Evolutionary conservation across 805 yeast genomes (phyloP).

Genomic region (Nakazawaea ernobii): DNA sequence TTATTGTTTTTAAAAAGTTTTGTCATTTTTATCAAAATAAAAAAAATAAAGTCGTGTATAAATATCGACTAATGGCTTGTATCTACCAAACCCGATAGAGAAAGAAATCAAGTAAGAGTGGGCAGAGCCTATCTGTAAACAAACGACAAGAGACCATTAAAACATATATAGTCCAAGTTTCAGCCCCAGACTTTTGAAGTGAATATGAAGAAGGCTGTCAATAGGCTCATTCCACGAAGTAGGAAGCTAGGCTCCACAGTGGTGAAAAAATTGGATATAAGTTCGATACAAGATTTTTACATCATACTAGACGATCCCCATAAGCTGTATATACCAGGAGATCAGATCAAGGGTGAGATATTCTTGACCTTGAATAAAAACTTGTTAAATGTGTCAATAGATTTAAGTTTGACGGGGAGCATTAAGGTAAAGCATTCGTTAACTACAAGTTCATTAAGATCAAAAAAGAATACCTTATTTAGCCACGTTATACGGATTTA

Average conservation of each 20-base stretch:
- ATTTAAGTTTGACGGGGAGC: conserved; percentile 49
- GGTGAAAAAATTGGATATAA: conserved; percentile 27
- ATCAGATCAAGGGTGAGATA: conserved; percentile 59
- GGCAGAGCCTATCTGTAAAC: too few relatives aligned
- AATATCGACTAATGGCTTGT: too few relatives aligned
- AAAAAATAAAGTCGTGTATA: too few relatives aligned
- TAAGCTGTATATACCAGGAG: conserved; percentile 75
- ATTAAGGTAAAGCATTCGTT: conserved; percentile 46
- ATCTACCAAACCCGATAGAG: too few relatives aligned
- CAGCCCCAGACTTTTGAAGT: background rate
- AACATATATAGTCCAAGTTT: too few relatives aligned
- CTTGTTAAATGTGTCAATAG: conserved; percentile 45
- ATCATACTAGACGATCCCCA: conserved; percentile 72
- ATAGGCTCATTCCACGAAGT: conserved; percentile 6
- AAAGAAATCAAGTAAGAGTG: too few relatives aligned
- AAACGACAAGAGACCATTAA: too few relatives aligned
- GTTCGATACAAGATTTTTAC: conserved; percentile 57
- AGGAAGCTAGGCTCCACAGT: conserved; percentile 6
- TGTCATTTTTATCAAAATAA: too few relatives aligned
- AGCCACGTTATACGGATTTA: conserved; percentile 54
- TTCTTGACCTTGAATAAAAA: conserved; percentile 52
- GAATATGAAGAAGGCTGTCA: conserved; percentile 10
- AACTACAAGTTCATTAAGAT: conserved; percentile 47
- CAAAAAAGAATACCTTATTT: conserved; percentile 46
- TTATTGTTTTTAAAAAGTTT: too few relatives aligned